These are phyloP conservation scores for Hansenula lynferdii DNA, from an alignment of 1,139 yeast species.

Conservation along the genomic window DNA sequence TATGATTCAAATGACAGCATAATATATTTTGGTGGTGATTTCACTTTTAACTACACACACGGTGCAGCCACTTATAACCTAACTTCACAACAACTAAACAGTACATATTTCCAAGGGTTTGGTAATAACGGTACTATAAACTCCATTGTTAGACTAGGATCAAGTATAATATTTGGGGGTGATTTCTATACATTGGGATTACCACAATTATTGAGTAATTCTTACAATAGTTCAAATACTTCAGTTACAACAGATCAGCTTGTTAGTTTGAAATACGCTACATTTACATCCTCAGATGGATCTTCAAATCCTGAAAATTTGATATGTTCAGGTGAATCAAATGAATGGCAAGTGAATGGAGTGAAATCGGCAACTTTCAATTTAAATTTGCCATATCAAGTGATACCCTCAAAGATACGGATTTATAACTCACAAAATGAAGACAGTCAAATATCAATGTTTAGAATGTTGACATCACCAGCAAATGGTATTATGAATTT, in stretches of 20 bases:
- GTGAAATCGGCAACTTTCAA: constrained; percentile 63
- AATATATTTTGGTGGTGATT: constrained; percentile 79
- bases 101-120: constrained; percentile 77
- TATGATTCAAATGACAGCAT: constrained; percentile 41
- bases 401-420: constrained; percentile 71
- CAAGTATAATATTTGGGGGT: constrained; percentile 75
- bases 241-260: constrained; percentile 57
- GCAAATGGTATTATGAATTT: constrained; percentile 88
- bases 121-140: constrained; percentile 54
- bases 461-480: constrained; percentile 75
- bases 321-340: constrained; percentile 50
- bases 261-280: constrained; percentile 60
- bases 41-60: constrained; percentile 48
- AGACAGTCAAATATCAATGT: constrained; percentile 47
- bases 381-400: constrained; percentile 52
- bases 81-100: constrained; percentile 34
- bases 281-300: constrained; percentile 45
- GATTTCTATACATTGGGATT: constrained; percentile 52
- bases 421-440: constrained; percentile 55
- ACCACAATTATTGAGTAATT: constrained; percentile 25
- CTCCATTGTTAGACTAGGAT: constrained; percentile 53
- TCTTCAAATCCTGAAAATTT: constrained; percentile 37
- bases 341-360: constrained; percentile 56
- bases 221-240: constrained; percentile 26
- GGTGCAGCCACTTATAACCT: constrained; percentile 68